A percentile compares a stretch with the other conserved stretches of the same genome.
phyloP scores from a whole-genome alignment of 2,329 filamentous ascomycete genomes.

The Pseudomassariella vexata region DNA sequence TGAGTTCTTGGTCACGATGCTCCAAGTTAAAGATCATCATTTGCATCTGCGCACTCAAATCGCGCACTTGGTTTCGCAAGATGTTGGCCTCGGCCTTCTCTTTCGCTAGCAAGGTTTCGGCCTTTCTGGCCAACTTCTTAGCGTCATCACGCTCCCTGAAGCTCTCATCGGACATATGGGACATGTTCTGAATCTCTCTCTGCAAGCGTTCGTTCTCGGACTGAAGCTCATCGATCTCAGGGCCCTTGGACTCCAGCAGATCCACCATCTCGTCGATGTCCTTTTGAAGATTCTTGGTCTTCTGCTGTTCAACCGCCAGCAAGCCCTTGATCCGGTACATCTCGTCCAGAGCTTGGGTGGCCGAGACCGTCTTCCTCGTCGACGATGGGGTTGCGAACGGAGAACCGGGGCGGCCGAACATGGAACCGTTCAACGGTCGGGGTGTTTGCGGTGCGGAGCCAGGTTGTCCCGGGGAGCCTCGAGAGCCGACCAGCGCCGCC shows the following conservation, averaged over 20 bases:
- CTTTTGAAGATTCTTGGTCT: slow-evolving; percentile 66
- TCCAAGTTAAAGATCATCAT: slow-evolving; percentile 84
- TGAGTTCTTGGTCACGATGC: slow-evolving; percentile 68
- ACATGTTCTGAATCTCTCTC: slow-evolving; percentile 77
- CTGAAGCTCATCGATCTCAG: slow-evolving; percentile 81
- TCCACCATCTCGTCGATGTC: slow-evolving; percentile 82
- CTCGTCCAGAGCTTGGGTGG: slow-evolving; percentile 59
- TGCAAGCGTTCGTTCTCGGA: slow-evolving; percentile 76
- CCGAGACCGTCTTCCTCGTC: slow-evolving; percentile 52
- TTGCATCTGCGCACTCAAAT: slow-evolving; percentile 85
- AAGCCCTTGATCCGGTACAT: slow-evolving; percentile 64
- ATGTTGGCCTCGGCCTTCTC: slow-evolving; percentile 68
- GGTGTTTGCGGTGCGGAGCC: slow-evolving; percentile 56
- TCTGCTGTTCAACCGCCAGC: slow-evolving; percentile 67
- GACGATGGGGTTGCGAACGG: slow-evolving; percentile 59
- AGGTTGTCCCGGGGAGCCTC: slow-evolving; percentile 28
- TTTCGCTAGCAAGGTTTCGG: slow-evolving; percentile 63
- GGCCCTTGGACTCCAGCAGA: slow-evolving; percentile 77
- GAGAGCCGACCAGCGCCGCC: slow-evolving; percentile 35
- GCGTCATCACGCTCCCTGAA: slow-evolving; percentile 75
- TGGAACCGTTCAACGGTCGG: slow-evolving; percentile 47
- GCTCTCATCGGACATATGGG: slow-evolving; percentile 74
- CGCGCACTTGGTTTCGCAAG: slow-evolving; percentile 78
- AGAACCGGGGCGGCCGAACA: slow-evolving; percentile 47
- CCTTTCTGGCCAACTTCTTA: slow-evolving; percentile 72